Base-by-base conservation (phyloP, 192 early-diverging fungal species). In the Gryganskiella cystojenkinii region DNA sequence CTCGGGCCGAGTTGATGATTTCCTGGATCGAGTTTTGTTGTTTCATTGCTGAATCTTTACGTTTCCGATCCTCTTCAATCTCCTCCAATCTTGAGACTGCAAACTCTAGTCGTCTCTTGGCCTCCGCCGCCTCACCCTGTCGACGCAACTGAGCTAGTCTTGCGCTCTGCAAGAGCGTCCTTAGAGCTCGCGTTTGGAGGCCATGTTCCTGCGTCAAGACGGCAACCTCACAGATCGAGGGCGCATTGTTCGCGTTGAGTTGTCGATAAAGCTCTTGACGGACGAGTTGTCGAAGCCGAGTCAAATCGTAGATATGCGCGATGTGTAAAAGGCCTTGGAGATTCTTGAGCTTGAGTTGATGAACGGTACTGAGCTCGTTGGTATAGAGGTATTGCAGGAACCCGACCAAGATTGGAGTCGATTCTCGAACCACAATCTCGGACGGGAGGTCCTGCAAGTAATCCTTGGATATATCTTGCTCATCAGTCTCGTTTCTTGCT, bases 381-480 rank as follows among this genome's bases (percentile, higher is more conserved):
- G 74, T 78, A 44, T 78, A 78, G 28, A 69, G 31, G 28, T 78
- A 78, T 19, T 78, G 74, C 11, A 78, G 49, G 50, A 78, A 78
- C 14, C 47, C 74, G 9, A 78, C 74, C 49, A 78, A 22, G 28
- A 78, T 59, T 1, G 74, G 74, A 17, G 62, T 78, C 40, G 74
- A 9, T 28, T 78, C 74, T 3, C 64, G 64, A 0, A 78, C 66
- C 7, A 59, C 9, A 24, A 78, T 51, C 42, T 68, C 67, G 0
- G 53, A 20, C 0, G 31, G 56, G 2, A 2, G 22, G 50, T 78
- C 74, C 35, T 65, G 59, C 10, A 47, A 59, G 7, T 9, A 9
- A 20, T 27, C 20, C 17, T 54, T 24, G 43, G 64, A 14, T 42
- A 28, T 31, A 14, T 28, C 42, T 6, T 19, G 27, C 25, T 64